Evolutionary conservation across 129 eudicot genomes (phyloP).

Genomic region (Centrapalus pauciflorus): DNA sequence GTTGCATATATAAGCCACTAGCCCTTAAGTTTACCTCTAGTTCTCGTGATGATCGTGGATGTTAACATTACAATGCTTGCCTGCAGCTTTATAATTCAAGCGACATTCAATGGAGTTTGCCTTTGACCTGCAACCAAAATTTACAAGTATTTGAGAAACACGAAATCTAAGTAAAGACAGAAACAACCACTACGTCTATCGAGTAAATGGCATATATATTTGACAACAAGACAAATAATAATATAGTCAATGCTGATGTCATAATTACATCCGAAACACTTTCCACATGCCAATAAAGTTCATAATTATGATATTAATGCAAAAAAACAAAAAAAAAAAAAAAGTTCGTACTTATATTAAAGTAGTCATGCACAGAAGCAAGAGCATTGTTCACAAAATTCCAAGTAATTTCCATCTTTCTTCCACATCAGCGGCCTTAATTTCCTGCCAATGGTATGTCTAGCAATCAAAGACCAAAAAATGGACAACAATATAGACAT

Average conservation of each 20-base stretch:
- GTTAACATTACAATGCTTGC: too few species aligned
- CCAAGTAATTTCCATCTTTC: constrained; percentile 1
- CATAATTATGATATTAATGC: background rate
- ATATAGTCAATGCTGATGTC: constrained; percentile 21
- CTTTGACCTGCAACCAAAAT: background rate
- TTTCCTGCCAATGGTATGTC: background rate
- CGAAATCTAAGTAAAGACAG: background rate
- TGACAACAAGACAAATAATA: background rate
- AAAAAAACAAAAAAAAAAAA: background rate
- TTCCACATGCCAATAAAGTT: constrained; percentile 7
- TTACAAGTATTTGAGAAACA: background rate
- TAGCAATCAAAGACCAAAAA: background rate
- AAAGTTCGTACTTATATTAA: background rate
- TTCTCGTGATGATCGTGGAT: too few species aligned
- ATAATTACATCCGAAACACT: background rate
- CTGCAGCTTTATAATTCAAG: too few species aligned
- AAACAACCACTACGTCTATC: background rate
- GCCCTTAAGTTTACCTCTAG: too few species aligned
- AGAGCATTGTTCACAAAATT: constrained; percentile 10
- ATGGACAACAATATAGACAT: background rate
- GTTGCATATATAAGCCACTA: too few species aligned
- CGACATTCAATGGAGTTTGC: too few species aligned
- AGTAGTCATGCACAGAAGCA: constrained; percentile 7
- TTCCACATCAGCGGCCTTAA: background rate
- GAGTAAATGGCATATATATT: background rate